A percentile compares a stretch with the other conserved stretches of the same genome.
Conservation (phyloP, 208 protist species). For the Leishmania major region DNA sequence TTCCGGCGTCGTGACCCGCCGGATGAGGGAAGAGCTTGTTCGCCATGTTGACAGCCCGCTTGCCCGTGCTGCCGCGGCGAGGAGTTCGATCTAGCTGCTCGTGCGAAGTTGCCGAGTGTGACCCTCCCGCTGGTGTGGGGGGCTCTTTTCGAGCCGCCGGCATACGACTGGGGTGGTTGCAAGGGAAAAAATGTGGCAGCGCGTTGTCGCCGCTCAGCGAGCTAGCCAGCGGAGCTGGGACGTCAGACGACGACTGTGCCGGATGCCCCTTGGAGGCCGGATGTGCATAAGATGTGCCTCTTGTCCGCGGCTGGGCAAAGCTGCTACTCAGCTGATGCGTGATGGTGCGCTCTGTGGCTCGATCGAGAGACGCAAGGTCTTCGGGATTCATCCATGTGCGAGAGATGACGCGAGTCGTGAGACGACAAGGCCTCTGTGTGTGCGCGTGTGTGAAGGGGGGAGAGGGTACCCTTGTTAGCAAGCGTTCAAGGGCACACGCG, state of each 20-base stretch:
- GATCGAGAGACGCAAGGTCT: not conserved
- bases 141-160: not conserved
- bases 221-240: no score
- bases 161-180: not conserved
- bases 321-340: not conserved
- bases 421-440: not conserved
- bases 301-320: not conserved
- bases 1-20: no score
- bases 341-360: constrained; percentile 7
- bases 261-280: not conserved
- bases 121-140: not conserved
- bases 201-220: not conserved
- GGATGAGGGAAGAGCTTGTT: not conserved
- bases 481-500: not conserved
- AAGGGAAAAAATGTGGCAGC: not conserved
- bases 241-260: constrained; percentile 2
- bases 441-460: not conserved
- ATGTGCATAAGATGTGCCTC: not conserved
- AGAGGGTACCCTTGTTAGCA: not conserved
- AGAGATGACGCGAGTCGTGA: not conserved
- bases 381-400: not conserved
- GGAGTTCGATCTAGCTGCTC: not conserved
- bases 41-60: not conserved
- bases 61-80: not conserved
- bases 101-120: not conserved